phyloP scores from a whole-genome alignment of 805 yeast species.

The Candida methanosorbosa region DNA sequence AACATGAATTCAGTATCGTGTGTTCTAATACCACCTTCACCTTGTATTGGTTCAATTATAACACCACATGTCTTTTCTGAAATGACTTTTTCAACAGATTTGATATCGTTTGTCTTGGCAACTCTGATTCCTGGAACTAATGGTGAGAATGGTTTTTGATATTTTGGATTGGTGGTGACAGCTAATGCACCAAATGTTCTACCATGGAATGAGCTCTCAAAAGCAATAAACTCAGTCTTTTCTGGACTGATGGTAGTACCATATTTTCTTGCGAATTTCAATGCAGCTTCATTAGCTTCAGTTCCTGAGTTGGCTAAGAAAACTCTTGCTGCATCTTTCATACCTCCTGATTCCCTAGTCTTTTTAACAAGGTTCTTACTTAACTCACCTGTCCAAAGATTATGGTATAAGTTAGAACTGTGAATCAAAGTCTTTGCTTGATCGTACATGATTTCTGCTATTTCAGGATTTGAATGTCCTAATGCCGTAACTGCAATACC shows the following conservation, averaged over 20 bases:
- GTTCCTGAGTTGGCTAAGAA: slow-evolving; percentile 54
- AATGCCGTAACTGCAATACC: slow-evolving; percentile 97
- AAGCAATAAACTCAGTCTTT: slow-evolving; percentile 78
- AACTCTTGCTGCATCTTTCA: slow-evolving; percentile 71
- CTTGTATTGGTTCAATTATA: slow-evolving; percentile 95
- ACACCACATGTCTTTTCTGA: slow-evolving; percentile 76
- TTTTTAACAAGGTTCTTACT: slow-evolving; percentile 60
- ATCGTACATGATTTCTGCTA: slow-evolving; percentile 60
- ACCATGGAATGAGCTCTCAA: slow-evolving; percentile 89
- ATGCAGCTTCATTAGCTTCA: slow-evolving; percentile 52
- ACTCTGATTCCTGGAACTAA: slow-evolving; percentile 81
- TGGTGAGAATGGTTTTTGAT: slow-evolving; percentile 86
- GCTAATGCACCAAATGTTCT: slow-evolving; percentile 90
- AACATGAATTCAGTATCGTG: slow-evolving; percentile 55
- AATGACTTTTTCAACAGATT: slow-evolving; percentile 47
- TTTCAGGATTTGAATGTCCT: slow-evolving; percentile 77
- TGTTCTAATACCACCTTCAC: slow-evolving; percentile 90
- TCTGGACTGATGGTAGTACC: slow-evolving; percentile 48
- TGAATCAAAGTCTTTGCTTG: slow-evolving; percentile 74
- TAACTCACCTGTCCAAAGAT: slow-evolving; percentile 75
- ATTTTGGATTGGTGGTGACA: slow-evolving; percentile 88
- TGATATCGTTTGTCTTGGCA: slow-evolving; percentile 54
- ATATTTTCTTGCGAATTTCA: slow-evolving; percentile 65
- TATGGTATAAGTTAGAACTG: slow-evolving; percentile 78
- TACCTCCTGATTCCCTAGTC: slow-evolving; percentile 69